Conservation (phyloP, 192 early-diverging fungal species). For the Gaertneriomyces sp. region DNA sequence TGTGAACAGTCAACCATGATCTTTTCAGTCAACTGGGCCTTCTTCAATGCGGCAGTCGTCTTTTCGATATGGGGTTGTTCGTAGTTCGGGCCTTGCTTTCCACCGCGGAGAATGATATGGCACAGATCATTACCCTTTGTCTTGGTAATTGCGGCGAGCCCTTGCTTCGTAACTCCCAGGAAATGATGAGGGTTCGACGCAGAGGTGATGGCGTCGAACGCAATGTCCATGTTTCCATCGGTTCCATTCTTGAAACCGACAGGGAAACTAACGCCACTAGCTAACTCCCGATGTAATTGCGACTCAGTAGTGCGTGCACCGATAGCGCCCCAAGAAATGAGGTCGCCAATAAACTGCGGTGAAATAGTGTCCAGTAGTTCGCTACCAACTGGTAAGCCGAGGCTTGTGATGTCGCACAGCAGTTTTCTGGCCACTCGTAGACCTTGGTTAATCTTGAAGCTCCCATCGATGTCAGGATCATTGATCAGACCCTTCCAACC, state of each 20-base stretch:
- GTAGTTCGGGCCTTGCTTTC: conserved; percentile 87
- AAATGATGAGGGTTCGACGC: conserved; percentile 83
- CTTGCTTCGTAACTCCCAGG: conserved; percentile 90
- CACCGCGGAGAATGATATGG: conserved; percentile 89
- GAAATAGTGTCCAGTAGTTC: conserved; percentile 94
- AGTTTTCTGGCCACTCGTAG: conserved; percentile 77
- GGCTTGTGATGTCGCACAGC: conserved; percentile 45
- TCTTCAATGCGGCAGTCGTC: conserved; percentile 54
- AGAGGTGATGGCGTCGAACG: conserved; percentile 84
- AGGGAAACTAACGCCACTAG: conserved; percentile 86
- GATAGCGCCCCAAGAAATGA: conserved; percentile 95
- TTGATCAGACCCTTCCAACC: conserved; percentile 93
- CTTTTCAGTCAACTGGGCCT: conserved; percentile 54
- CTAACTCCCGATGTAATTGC: conserved; percentile 81
- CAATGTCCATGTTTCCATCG: conserved; percentile 82
- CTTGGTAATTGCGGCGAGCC: conserved; percentile 83
- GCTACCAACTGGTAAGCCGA: conserved; percentile 80
- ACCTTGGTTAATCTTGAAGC: conserved; percentile 94
- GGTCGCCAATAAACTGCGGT: conserved; percentile 88
- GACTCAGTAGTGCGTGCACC: conserved; percentile 93
- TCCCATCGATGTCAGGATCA: conserved; percentile 54
- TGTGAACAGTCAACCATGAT: conserved; percentile 97
- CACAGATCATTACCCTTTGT: conserved; percentile 76
- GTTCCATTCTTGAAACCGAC: conserved; percentile 95
- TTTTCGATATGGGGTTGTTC: conserved; percentile 31